Conservation (phyloP, 345 rosid species). For the Moricandia arvensis region DNA sequence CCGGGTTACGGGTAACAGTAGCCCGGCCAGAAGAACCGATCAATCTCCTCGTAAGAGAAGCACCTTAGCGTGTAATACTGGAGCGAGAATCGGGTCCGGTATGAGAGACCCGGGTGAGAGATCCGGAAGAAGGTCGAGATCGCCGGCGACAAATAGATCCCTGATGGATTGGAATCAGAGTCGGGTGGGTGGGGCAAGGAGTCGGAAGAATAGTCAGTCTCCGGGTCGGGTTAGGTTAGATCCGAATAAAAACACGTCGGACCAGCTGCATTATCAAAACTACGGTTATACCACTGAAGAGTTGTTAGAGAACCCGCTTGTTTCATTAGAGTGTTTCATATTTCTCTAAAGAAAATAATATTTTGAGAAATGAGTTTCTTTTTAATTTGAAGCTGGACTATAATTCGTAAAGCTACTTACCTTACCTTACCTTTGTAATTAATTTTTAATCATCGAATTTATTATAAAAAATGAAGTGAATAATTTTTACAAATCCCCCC, state of each 20-base stretch:
- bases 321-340: slow-evolving; percentile 88
- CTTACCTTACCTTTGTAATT: slow-evolving; percentile 14
- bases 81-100: slow-evolving; percentile 37
- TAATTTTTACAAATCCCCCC: not conserved
- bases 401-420: slow-evolving; percentile 8
- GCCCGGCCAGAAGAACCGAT: slow-evolving; percentile 45
- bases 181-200: slow-evolving; percentile 53
- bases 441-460: not conserved
- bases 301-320: slow-evolving; percentile 74
- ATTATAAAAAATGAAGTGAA: not conserved
- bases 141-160: slow-evolving; percentile 68
- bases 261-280: slow-evolving; percentile 3
- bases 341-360: not conserved
- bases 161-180: slow-evolving; percentile 46
- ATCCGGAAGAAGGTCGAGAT: no score
- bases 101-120: no score
- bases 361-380: not conserved
- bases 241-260: no score
- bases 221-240: slow-evolving; percentile 68
- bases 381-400: not conserved
- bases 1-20: no score
- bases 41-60: no score
- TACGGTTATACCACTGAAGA: slow-evolving; percentile 40
- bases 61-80: slow-evolving; percentile 34
- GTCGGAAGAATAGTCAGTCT: slow-evolving; percentile 49